Conservation (phyloP, 768 basidiomycete genomes). For the Dacryopinax spathularia region DNA sequence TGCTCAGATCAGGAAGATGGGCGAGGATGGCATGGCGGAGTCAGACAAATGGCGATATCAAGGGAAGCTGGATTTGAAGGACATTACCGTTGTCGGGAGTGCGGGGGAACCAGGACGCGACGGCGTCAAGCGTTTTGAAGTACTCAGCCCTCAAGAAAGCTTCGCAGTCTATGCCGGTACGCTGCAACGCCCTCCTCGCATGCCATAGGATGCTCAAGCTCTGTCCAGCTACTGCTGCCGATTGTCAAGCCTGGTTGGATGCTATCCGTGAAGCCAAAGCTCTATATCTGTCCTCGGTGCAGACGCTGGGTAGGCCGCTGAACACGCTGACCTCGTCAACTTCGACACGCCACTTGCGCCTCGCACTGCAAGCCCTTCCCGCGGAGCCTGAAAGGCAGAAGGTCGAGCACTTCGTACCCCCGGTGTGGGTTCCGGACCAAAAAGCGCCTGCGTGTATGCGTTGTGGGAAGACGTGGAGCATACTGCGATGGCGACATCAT, state of each 20-base stretch:
- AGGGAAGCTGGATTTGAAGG: slow-evolving; percentile 53
- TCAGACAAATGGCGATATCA: slow-evolving; percentile 57
- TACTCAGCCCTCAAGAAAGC: slow-evolving; percentile 51
- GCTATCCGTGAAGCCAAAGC: slow-evolving; percentile 58
- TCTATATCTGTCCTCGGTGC: not conserved
- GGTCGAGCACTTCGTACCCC: slow-evolving; percentile 75
- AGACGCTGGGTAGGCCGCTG: slow-evolving; percentile 19
- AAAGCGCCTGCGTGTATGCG: slow-evolving; percentile 76
- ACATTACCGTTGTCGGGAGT: slow-evolving; percentile 56
- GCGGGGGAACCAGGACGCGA: slow-evolving; percentile 35
- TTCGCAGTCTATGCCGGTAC: slow-evolving; percentile 60
- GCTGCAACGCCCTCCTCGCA: not conserved
- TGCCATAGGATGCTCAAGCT: slow-evolving; percentile 3
- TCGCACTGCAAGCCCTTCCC: slow-evolving; percentile 57
- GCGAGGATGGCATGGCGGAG: slow-evolving; percentile 14
- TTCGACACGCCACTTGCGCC: slow-evolving; percentile 60
- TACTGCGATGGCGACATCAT: slow-evolving; percentile 64
- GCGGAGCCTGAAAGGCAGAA: slow-evolving; percentile 35
- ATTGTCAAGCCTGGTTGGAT: slow-evolving; percentile 50
- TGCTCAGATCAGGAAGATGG: slow-evolving; percentile 22
- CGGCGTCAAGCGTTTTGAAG: slow-evolving; percentile 44
- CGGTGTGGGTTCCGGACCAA: slow-evolving; percentile 84
- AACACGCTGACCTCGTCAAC: slow-evolving; percentile 68
- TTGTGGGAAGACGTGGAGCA: slow-evolving; percentile 61
- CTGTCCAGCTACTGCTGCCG: slow-evolving; percentile 36